These are phyloP conservation scores for Acer saccharum DNA, from an alignment of 345 rosid genomes.

Conservation along the genomic window DNA sequence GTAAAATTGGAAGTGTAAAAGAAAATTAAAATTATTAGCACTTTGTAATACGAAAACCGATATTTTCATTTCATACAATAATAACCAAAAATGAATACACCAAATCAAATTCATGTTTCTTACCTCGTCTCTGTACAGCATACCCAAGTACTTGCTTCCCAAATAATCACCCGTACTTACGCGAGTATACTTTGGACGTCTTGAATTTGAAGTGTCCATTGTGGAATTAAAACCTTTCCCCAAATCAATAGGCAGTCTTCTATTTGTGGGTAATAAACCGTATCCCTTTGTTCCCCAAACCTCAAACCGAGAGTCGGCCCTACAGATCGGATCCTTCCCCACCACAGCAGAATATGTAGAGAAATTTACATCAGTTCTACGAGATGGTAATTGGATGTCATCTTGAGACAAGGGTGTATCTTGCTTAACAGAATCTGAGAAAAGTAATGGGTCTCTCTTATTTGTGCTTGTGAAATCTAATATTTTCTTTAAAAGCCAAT, in stretches of 20 bases:
- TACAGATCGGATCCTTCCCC: constrained; percentile 75
- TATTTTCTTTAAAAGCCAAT: constrained; percentile 85
- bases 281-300: constrained; percentile 95
- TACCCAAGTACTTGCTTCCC: constrained; percentile 58
- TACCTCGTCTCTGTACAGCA: constrained; percentile 80
- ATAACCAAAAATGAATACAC: not conserved
- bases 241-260: constrained; percentile 70
- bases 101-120: constrained; percentile 12
- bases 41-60: not conserved
- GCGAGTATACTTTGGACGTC: constrained; percentile 37
- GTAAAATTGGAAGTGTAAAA: constrained; percentile 24
- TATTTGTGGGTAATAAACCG: constrained; percentile 64
- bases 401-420: constrained; percentile 53
- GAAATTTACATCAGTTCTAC: constrained; percentile 90
- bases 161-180: constrained; percentile 41
- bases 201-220: constrained; percentile 33
- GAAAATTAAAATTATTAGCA: constrained; percentile 4
- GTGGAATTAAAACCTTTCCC: constrained; percentile 61
- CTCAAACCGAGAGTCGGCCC: constrained; percentile 84
- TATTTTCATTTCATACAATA: not conserved
- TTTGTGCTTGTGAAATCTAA: constrained; percentile 77
- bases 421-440: constrained; percentile 57
- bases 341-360: constrained; percentile 74
- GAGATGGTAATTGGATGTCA: constrained; percentile 75
- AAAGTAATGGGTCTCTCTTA: constrained; percentile 73